phyloP scores from a whole-genome alignment of 306 rosid genomes.

The Elaeagnus macrophylla region DNA sequence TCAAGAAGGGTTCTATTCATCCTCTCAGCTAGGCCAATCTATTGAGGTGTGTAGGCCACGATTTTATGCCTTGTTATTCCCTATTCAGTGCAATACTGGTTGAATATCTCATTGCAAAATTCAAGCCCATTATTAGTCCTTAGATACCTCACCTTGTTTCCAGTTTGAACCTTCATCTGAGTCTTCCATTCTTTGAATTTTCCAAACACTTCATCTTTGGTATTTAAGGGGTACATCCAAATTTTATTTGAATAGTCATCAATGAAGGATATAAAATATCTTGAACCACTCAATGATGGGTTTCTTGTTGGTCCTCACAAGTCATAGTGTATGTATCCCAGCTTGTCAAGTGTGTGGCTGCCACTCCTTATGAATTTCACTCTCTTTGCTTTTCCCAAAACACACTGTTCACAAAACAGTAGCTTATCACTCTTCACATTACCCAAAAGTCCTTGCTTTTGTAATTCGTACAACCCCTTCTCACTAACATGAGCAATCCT shows the following conservation, averaged over 20 bases:
- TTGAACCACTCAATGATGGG: background rate
- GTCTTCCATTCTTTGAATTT: conserved; percentile 5
- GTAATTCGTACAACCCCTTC: background rate
- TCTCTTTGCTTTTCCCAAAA: background rate
- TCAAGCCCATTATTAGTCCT: background rate
- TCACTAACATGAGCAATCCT: background rate
- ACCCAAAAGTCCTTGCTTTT: background rate
- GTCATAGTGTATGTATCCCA: background rate
- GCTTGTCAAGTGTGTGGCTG: background rate
- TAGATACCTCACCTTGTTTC: background rate
- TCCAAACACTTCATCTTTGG: background rate
- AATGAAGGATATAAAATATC: background rate
- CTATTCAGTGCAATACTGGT: background rate
- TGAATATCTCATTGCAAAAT: background rate
- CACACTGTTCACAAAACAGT: background rate
- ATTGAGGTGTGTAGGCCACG: background rate
- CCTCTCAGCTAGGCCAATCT: background rate
- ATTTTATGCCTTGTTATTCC: background rate
- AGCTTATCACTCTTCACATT: background rate
- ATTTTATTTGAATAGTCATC: background rate
- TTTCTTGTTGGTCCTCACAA: background rate
- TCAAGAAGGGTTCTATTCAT: background rate
- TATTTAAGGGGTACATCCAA: background rate
- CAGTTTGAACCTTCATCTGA: background rate
- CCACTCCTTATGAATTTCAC: too few species aligned